Conservation (phyloP, 192 early-diverging fungal species). For the Coemansia sp. region DNA sequence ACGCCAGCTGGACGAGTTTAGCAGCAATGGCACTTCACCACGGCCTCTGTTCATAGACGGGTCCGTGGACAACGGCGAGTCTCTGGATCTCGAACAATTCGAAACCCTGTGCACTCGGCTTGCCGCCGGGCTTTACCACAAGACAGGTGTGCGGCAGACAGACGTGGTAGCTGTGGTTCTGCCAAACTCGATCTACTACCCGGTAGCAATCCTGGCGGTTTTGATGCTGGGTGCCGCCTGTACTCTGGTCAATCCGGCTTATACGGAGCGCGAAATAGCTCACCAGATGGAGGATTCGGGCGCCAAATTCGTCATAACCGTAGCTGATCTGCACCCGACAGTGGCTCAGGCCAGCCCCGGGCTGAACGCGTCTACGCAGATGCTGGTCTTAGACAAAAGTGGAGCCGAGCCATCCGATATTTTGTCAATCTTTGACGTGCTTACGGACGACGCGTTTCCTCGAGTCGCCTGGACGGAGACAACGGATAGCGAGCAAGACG, state of each 20-base stretch:
- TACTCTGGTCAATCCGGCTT: slow-evolving; percentile 76
- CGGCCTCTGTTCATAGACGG: slow-evolving; percentile 27
- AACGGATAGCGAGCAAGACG: background rate
- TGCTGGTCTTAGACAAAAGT: slow-evolving; percentile 3
- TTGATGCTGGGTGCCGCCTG: slow-evolving; percentile 65
- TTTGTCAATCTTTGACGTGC: slow-evolving; percentile 12
- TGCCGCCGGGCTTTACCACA: slow-evolving; percentile 40
- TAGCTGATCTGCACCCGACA: slow-evolving; percentile 7
- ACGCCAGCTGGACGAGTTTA: slow-evolving; percentile 5
- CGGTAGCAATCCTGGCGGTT: slow-evolving; percentile 60
- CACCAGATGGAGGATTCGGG: slow-evolving; percentile 73
- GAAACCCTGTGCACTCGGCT: slow-evolving; percentile 15
- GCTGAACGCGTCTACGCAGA: background rate
- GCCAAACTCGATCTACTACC: slow-evolving; percentile 69
- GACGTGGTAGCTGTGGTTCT: slow-evolving; percentile 72
- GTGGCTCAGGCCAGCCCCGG: slow-evolving; percentile 3
- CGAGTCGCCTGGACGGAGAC: background rate
- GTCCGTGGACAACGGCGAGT: background rate
- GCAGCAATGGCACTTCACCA: background rate
- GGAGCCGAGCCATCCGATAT: too few species aligned
- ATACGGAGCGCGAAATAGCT: slow-evolving; percentile 71
- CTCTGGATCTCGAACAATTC: slow-evolving; percentile 12
- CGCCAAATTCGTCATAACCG: slow-evolving; percentile 66
- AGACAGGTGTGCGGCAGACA: slow-evolving; percentile 60
- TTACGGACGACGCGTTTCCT: background rate